Evolutionary conservation across 768 basidiomycete species (phyloP).

Genomic region (Boletus pseudopeckii): DNA sequence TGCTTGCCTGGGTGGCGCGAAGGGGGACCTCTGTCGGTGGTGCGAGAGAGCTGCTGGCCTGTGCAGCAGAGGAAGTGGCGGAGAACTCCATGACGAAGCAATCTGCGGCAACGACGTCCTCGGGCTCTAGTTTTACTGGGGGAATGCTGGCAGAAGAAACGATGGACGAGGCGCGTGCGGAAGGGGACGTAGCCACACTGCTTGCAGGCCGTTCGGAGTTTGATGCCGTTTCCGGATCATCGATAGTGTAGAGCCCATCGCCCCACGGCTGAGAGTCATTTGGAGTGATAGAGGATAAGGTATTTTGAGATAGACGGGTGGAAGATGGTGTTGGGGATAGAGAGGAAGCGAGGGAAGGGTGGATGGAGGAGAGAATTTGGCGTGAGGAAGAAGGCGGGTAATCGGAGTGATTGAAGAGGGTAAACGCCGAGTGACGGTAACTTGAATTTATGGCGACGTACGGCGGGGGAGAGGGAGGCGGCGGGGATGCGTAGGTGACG

Average conservation of each 20-base stretch:
- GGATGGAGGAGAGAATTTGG: slow-evolving; percentile 10
- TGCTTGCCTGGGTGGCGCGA: slow-evolving; percentile 69
- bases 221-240: slow-evolving; percentile 32
- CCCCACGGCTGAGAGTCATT: slow-evolving; percentile 27
- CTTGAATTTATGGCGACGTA: slow-evolving; percentile 16
- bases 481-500: slow-evolving; percentile 21
- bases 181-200: slow-evolving; percentile 35
- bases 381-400: slow-evolving; percentile 22
- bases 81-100: slow-evolving; percentile 38
- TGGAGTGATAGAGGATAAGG: slow-evolving; percentile 12
- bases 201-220: slow-evolving; percentile 34
- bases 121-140: slow-evolving; percentile 32
- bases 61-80: slow-evolving; percentile 24
- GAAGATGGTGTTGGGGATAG: slow-evolving; percentile 16
- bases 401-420: slow-evolving; percentile 19
- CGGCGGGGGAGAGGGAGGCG: slow-evolving; percentile 22
- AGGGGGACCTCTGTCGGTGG: slow-evolving; percentile 68
- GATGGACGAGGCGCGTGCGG: slow-evolving; percentile 34
- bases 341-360: slow-evolving; percentile 15
- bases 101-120: slow-evolving; percentile 24
- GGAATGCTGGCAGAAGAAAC: slow-evolving; percentile 27
- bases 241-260: slow-evolving; percentile 32
- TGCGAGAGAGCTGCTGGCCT: slow-evolving; percentile 40
- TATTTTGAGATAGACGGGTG: slow-evolving; percentile 10
- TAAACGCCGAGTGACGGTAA: slow-evolving; percentile 27